phyloP scores from a whole-genome alignment of 1,284 basidiomycete species.

The Moesziomyces sp. region DNA sequence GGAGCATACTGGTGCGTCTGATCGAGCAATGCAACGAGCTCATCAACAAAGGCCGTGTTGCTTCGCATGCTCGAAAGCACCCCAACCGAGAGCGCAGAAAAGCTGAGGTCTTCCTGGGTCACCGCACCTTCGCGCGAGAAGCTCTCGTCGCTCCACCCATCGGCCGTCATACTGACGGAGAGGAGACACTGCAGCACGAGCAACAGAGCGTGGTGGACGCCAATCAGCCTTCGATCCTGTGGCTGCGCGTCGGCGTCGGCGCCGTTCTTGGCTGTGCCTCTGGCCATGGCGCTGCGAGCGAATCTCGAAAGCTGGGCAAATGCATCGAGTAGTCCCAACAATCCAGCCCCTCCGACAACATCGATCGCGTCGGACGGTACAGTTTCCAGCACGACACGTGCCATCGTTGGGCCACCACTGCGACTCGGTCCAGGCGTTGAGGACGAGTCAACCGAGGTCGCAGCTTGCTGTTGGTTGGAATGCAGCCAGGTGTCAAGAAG shows the following conservation, averaged over 20 bases:
- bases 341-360: slow-evolving; percentile 2
- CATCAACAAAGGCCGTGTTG: slow-evolving; percentile 17
- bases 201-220: slow-evolving; percentile 44
- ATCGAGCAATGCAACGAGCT: slow-evolving; percentile 37
- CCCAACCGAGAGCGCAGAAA: slow-evolving; percentile 7
- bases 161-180: slow-evolving; percentile 43
- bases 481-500: slow-evolving; percentile 52
- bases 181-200: slow-evolving; percentile 45
- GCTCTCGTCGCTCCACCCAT: slow-evolving; percentile 20
- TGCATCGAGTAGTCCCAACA: slow-evolving; percentile 17
- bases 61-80: slow-evolving; percentile 17
- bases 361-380: neutral
- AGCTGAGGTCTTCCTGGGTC: neutral
- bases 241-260: slow-evolving; percentile 19
- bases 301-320: slow-evolving; percentile 33
- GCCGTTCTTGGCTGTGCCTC: slow-evolving; percentile 22
- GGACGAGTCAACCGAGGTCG: neutral
- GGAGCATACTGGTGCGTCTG: slow-evolving; percentile 47
- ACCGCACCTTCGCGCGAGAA: neutral
- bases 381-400: neutral
- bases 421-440: neutral
- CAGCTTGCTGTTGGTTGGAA: slow-evolving; percentile 11
- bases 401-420: neutral
- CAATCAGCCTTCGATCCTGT: slow-evolving; percentile 39
- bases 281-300: slow-evolving; percentile 37